Evolutionary conservation across 257 asterid genomes (phyloP), one percentile per base, ranked within the genome.

Genomic region (Datura wrightii): DNA sequence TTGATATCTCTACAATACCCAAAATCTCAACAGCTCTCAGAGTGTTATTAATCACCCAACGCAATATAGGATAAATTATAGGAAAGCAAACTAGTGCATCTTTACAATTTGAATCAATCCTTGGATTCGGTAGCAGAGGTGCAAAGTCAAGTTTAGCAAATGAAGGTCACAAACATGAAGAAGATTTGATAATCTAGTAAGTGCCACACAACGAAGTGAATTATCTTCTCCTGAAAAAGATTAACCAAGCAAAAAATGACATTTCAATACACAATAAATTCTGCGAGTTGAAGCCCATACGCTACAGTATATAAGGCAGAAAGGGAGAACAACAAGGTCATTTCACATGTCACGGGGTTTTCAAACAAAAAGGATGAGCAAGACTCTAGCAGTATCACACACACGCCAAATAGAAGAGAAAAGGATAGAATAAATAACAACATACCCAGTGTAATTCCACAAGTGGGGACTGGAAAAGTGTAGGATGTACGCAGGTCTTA

Each of bases 281-380:
- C 39, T 72, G 56, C 5, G 2, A 13, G 74, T 46, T 72, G 59
- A 72, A 50, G 59, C 80, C 80, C 80, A 58, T n/a, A 72, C 46
- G 80, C n/a, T 46, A 72, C 80, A 46, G 19, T 72, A 19, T 46
- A 72, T 13, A 6, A 72, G n/a, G 41, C 80, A 72, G 41, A 72
- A 72, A 72, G 58, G 37, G 58, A 72, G 59, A 72, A 6, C 59
- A 72, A 19, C 80, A 46, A 72, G 59, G 59, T 46, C 80, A 72
- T 72, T 72, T 72, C 80, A 72, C 80, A 72, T 72, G 46, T 72
- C 80, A 72, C 11, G 44, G 46, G 56, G 59, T 72, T 72, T 59
- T 72, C 80, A 46, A 46, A 48, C 59, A 72, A 72, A 70, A 72
- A 72, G 42, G 80, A 72, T 72, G 80, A 72, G 59, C 59, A 72